Evolutionary conservation across 1,139 yeast species (phyloP).

Genomic region (Zygosaccharomyces sapae): DNA sequence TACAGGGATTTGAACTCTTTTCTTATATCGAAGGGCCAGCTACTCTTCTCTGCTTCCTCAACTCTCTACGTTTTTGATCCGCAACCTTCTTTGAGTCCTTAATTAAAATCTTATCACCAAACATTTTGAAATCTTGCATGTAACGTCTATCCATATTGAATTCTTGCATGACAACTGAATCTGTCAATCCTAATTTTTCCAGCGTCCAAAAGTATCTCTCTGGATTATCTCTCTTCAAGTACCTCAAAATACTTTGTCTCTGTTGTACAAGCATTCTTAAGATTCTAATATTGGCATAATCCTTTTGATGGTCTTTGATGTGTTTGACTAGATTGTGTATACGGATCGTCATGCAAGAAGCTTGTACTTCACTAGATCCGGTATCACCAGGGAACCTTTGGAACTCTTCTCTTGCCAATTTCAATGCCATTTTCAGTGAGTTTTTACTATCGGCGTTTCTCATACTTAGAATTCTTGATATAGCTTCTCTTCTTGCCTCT

Average conservation of each 20-base stretch:
- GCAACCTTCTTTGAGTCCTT: slow-evolving; percentile 44
- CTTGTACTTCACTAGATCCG: slow-evolving; percentile 93
- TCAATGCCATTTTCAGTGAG: slow-evolving; percentile 53
- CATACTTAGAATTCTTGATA: slow-evolving; percentile 67
- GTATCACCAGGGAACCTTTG: slow-evolving; percentile 85
- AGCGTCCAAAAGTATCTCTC: slow-evolving; percentile 80
- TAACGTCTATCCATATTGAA: slow-evolving; percentile 81
- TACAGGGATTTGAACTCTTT: slow-evolving; percentile 7
- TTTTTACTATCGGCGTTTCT: slow-evolving; percentile 65
- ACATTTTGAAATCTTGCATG: slow-evolving; percentile 79
- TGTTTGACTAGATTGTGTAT: slow-evolving; percentile 78
- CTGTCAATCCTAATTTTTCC: slow-evolving; percentile 82
- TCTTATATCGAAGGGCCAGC: slow-evolving; percentile 16
- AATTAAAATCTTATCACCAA: slow-evolving; percentile 54
- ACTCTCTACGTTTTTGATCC: slow-evolving; percentile 42
- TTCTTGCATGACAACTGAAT: slow-evolving; percentile 70
- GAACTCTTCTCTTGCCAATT: slow-evolving; percentile 72
- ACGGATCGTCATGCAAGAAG: slow-evolving; percentile 79
- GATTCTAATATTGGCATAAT: slow-evolving; percentile 60
- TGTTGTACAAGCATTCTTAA: slow-evolving; percentile 82
- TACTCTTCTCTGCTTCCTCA: slow-evolving; percentile 42
- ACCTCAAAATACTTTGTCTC: slow-evolving; percentile 78
- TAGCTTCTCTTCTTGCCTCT: slow-evolving; percentile 61
- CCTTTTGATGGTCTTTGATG: slow-evolving; percentile 67
- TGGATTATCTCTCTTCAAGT: slow-evolving; percentile 74